Evolutionary conservation across 2,329 filamentous ascomycete genomes (phyloP), one percentile per base, ranked within the genome.

Genomic region (Hortaea sp.): DNA sequence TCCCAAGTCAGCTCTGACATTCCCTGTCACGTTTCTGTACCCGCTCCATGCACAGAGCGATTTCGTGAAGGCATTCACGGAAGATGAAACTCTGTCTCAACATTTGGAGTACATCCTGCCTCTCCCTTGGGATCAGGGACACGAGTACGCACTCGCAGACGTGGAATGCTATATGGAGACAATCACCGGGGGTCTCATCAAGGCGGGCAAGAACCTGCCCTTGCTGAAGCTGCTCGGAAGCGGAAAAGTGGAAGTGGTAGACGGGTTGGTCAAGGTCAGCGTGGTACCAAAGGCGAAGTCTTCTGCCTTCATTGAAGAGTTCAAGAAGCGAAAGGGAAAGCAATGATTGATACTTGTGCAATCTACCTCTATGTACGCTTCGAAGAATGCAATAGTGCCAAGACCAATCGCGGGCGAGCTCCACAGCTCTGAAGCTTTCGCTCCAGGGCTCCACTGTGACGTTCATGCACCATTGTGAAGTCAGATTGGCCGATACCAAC

Each of bases 141-240:
- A 74, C 1, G 80, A 80, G 58, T 95, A 95, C 65, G 76, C 70
- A 1, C 56, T 74, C 1, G 71, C 72, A 0, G 71, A 67, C 1
- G 86, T 95, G 4, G 88, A 95, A 56, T 92, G 87, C 59, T 97
- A 87, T 65, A 84, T 94, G 72, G 88, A 95, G 71, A 97, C 88
- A 0, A 68, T 69, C 4, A 71, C 73, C 0, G 88, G 88, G 0
- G 88, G 89, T 0, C 65, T 98, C 57, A 79, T 95, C 58, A 95
- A 94, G 70, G 82, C 89, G 20, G 90, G 92, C 41, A 89, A 86
- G 76, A 92, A 90, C 62, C 75, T 92, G 53, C 72, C 79, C 13
- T 65, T 97, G 55, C 66, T 88, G 43, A 85, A 88, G 69, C 77
- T 90, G 29, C 66, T 97, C 52, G 73, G 73, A 6, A 79, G 78